Base-by-base conservation (phyloP, 2,329 filamentous ascomycete genomes). In the Aureobasidium lini region DNA sequence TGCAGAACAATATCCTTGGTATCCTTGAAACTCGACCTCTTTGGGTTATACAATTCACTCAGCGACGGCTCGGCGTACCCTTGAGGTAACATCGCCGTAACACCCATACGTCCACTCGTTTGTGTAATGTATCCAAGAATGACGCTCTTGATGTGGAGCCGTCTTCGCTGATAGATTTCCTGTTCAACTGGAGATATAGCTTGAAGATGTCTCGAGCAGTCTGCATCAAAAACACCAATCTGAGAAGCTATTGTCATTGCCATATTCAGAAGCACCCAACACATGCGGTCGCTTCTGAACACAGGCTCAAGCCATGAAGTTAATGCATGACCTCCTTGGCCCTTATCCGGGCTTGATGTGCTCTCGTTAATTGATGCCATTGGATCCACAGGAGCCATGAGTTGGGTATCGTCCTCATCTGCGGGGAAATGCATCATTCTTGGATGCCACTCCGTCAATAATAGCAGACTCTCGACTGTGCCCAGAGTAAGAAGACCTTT, bases 371-470 rank as follows among this genome's bases (percentile, higher is more conserved):
- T 78, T 4, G 87, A 83, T 16, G 87, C 87, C 1, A 84, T 85
- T 1, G 84, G 82, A 64, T 94, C 88, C 16, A 89, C 86, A 0
- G 89, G 87, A 3, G 82, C 76, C 62, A 87, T 75, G 42, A 86
- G 77, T 36, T 84, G 81, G 57, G 84, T 83, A 61, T 86, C 84
- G 63, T 85, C 84, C 60, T 86, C 83, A 47, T 83, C 82, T 0
- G 85, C 84, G 3, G 94, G 94, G 68, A 97, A 99, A 71, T 97
- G 93, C 62, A 99, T 80, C 15, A 92, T 92, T 6, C 93, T 85
- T 4, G 94, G 94, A 71, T 97, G 93, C 93, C 94, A 99, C 69
- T 99, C 94, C 1, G 93, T 97, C 46, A 99, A 78, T 29, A 99
- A 87, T 79, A 99, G 85, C 34, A 99, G 76, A 36, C 91, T 95